phyloP scores from a whole-genome alignment of 2,329 filamentous ascomycete species.

The Dothiorella sarmentorum region DNA sequence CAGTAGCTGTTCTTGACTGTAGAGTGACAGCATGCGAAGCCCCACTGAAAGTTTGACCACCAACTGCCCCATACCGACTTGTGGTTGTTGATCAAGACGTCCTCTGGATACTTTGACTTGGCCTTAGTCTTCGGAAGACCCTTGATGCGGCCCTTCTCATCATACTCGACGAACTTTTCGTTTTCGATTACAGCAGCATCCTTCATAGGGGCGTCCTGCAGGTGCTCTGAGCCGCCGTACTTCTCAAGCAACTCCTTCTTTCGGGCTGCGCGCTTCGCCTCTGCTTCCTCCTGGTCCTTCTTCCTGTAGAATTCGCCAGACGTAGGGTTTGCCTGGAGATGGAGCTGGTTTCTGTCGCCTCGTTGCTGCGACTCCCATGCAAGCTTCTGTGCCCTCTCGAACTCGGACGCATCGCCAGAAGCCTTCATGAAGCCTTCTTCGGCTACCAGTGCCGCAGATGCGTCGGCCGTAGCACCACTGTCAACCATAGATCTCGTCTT shows the following conservation, averaged over 20 bases:
- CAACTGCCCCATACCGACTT: constrained; percentile 92
- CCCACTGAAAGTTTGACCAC: constrained; percentile 96
- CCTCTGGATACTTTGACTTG: constrained; percentile 89
- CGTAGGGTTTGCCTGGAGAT: constrained; percentile 94
- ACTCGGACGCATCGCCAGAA: constrained; percentile 88
- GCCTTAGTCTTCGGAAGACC: constrained; percentile 72
- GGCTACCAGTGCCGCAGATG: constrained; percentile 76
- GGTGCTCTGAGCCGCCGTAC: constrained; percentile 69
- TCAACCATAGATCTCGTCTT: constrained; percentile 92
- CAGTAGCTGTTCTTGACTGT: constrained; percentile 96
- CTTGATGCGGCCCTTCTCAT: constrained; percentile 84
- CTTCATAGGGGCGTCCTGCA: constrained; percentile 60
- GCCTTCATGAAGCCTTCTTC: constrained; percentile 89
- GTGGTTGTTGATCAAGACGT: constrained; percentile 87
- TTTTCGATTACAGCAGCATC: constrained; percentile 71
- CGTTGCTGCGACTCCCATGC: constrained; percentile 95
- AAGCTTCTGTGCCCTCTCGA: constrained; percentile 82
- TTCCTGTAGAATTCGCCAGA: constrained; percentile 81
- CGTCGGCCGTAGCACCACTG: constrained; percentile 73
- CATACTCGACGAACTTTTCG: constrained; percentile 90
- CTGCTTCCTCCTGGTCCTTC: constrained; percentile 71
- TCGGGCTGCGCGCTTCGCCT: constrained; percentile 64
- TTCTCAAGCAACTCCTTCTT: constrained; percentile 72
- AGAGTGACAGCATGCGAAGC: constrained; percentile 92
- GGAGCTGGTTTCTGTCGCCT: constrained; percentile 71